These are phyloP conservation scores for Colletotrichum spinosum DNA, from an alignment of 2,329 filamentous ascomycete genomes.

Conservation along the genomic window DNA sequence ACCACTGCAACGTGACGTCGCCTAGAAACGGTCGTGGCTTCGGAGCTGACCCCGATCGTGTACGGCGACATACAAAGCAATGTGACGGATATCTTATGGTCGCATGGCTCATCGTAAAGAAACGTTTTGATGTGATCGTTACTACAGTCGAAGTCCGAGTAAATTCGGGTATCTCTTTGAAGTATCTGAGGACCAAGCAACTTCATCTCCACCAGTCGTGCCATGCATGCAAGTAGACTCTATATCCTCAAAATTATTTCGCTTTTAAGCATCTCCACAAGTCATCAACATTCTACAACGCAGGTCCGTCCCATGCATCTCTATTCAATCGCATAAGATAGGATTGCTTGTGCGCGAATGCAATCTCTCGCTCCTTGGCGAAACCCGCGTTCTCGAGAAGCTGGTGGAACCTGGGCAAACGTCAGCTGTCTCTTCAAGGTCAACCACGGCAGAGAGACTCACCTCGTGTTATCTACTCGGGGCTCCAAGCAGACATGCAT, in stretches of 20 bases:
- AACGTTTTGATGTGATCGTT: no score
- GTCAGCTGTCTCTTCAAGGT: background rate
- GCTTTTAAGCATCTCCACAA: no score
- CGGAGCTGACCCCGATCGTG: background rate
- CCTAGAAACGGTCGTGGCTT: background rate
- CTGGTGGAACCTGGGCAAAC: constrained; percentile 48
- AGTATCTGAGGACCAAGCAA: background rate
- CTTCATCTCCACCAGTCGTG: background rate
- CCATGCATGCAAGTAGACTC: no score
- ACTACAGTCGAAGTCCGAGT: no score
- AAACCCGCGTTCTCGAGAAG: constrained; percentile 84
- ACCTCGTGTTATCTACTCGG: constrained; percentile 91
- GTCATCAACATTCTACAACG: constrained; percentile 53
- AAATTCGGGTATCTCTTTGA: no score
- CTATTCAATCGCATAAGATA: constrained; percentile 85
- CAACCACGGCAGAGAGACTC: constrained; percentile 45
- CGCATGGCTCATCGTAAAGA: no score
- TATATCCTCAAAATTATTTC: no score
- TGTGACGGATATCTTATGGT: no score
- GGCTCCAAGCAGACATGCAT: constrained; percentile 89
- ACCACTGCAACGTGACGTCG: constrained; percentile 29
- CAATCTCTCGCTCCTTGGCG: constrained; percentile 85
- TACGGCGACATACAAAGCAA: background rate
- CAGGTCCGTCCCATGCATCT: constrained; percentile 82
- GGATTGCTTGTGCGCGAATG: constrained; percentile 92